Percentiles rank a stretch among this genome's conserved stretches.
phyloP scores from a whole-genome alignment of 106 monocot species.

The Narthecium ossifragum region DNA sequence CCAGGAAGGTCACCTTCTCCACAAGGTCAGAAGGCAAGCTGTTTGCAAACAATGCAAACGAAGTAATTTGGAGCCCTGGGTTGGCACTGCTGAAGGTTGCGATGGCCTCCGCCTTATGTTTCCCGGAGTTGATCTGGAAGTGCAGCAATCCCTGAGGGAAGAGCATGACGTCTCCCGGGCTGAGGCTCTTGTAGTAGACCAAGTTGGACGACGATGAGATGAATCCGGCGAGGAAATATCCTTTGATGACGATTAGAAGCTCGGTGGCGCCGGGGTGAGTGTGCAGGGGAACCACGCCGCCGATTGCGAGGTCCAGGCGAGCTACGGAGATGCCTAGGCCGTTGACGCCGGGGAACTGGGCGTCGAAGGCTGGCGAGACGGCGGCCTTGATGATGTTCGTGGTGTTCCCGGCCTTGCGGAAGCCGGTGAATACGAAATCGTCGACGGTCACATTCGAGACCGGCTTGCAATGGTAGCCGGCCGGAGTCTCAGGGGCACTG shows the following conservation, averaged over 20 bases:
- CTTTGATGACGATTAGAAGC: conserved; percentile 52
- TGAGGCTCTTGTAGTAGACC: conserved; percentile 35
- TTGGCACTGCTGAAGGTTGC: conserved; percentile 48
- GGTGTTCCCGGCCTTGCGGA: conserved; percentile 44
- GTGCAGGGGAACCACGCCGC: conserved; percentile 77
- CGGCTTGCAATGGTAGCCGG: conserved; percentile 63
- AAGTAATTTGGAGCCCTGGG: conserved; percentile 68
- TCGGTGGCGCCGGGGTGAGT: conserved; percentile 70
- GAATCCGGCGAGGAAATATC: conserved; percentile 60
- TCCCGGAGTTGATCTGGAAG: conserved; percentile 51
- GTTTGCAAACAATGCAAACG: conserved; percentile 64
- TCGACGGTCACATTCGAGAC: conserved; percentile 14
- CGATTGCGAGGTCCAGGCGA: conserved; percentile 50
- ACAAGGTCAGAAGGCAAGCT: conserved; percentile 36
- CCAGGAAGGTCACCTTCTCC: conserved; percentile 61
- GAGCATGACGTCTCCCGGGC: conserved; percentile 56
- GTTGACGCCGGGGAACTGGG: conserved; percentile 63
- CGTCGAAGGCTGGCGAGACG: conserved; percentile 50
- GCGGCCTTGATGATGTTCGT: conserved; percentile 67
- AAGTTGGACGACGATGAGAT: conserved; percentile 44
- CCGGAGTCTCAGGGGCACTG: conserved; percentile 23
- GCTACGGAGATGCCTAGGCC: conserved; percentile 79
- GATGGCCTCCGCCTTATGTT: conserved; percentile 18
- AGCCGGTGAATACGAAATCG: conserved; percentile 73
- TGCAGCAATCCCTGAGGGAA: conserved; percentile 81